phyloP scores from a whole-genome alignment of 139 green algal species.

The Mychonastes homosphaera region DNA sequence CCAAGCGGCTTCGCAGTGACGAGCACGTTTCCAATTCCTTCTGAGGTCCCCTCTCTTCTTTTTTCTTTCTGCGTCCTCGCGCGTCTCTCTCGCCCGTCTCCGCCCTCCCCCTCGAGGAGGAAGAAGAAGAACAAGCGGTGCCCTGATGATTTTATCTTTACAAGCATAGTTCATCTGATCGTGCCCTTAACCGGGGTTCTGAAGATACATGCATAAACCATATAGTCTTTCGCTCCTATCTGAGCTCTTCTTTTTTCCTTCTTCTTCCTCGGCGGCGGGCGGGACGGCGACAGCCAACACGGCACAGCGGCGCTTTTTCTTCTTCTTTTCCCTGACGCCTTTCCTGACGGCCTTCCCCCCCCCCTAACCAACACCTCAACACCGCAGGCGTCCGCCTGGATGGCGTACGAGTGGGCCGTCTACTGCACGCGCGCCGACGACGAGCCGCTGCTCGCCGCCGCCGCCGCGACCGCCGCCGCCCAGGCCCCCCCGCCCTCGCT shows the following conservation, averaged over 20 bases:
- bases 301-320: no score
- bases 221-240: constrained; percentile 40
- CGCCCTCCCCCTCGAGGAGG: neutral
- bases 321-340: constrained; percentile 8
- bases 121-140: neutral
- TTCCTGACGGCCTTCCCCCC: no score
- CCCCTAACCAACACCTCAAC: neutral
- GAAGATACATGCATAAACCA: constrained; percentile 17
- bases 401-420: constrained; percentile 34
- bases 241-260: constrained; percentile 21
- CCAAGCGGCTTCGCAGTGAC: constrained; percentile 16
- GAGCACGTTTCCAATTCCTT: constrained; percentile 5
- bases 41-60: constrained; percentile 13
- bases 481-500: neutral
- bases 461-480: constrained; percentile 11
- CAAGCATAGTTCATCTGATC: constrained; percentile 37
- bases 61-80: neutral
- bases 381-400: constrained; percentile 36
- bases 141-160: constrained; percentile 25
- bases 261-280: neutral
- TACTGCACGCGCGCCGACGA: constrained; percentile 19
- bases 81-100: neutral
- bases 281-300: no score
- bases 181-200: no score
- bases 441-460: constrained; percentile 25